A percentile compares a stretch with the other conserved stretches of the same genome.
Conservation (phyloP, 2,329 filamentous ascomycete species). For the Fusarium nelsonii region DNA sequence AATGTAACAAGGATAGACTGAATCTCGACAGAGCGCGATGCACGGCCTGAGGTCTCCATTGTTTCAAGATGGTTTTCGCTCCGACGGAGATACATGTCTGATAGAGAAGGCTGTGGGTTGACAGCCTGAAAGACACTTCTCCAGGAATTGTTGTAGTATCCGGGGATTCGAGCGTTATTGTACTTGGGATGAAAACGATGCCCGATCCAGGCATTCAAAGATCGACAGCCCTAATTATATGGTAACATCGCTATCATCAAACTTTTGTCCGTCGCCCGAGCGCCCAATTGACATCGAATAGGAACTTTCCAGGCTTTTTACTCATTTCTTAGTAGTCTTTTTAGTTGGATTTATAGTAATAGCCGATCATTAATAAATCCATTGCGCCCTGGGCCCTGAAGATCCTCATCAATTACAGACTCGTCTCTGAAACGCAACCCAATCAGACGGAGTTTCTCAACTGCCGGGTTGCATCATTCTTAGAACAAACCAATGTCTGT, state of each 20-base stretch:
- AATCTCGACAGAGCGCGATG: conserved; percentile 23
- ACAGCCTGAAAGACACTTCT: neutral
- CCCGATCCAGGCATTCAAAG: neutral
- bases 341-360: neutral
- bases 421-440: neutral
- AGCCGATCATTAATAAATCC: neutral
- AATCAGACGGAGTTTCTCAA: neutral
- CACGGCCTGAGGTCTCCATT: neutral
- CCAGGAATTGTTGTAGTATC: neutral
- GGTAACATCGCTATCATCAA: neutral
- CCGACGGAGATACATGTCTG: conserved; percentile 5
- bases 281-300: neutral
- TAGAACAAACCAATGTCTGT: no score
- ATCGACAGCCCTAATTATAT: neutral
- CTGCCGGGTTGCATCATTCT: neutral
- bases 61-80: neutral
- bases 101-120: neutral
- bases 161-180: neutral
- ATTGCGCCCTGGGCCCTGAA: neutral
- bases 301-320: neutral
- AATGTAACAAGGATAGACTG: conserved; percentile 6
- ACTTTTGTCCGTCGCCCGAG: no score
- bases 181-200: neutral
- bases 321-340: neutral
- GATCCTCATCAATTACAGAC: neutral